Evolutionary conservation across 169 alveolate genomes (phyloP), one percentile per base, ranked within the genome.

Genomic region (Plasmodium vinckei): DNA sequence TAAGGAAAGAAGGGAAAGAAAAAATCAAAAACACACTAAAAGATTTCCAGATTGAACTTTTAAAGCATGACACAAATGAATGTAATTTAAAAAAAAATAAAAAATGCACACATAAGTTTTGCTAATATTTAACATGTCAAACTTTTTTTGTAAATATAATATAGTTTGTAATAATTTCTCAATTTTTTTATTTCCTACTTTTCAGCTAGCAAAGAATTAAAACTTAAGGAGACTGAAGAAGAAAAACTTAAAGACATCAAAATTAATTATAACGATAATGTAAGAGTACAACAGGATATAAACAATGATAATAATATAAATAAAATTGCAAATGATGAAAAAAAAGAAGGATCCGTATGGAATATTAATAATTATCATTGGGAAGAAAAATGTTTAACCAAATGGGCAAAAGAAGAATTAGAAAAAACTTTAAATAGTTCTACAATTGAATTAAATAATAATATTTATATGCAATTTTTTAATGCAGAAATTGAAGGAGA

Each of bases 321-420:
- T 23, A 23, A 21, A 13, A 63, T 5, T 39, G 17, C 10, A 61
- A 44, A 60, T 17, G 54, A 60, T 10, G 72, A 63, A 63, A 75
- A 75, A 75, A 75, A 75, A 63, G 88, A 75, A 15, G 94, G 94
- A 5, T 91, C 94, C 13, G 27, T 91, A 49, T 91, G 94, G 94
- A 91, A 91, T 60, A 87, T 91, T n/a, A 91, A 91, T 69, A 91
- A 91, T 77, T 91, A 91, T 89, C 94, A 91, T n/a, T 91, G 94
- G 94, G 94, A 91, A 54, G 94, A 91, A 71, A 91, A 87, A 71
- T 86, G 91, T 25, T 87, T 87, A 59, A 70, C 92, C 3, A 91
- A 51, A 54, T 91, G 94, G 94, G 92, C 92, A 9, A 87, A 73
- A 51, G 94, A 91, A 46, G 90, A 86, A 72, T 57, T 91, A 33